Base-by-base conservation (phyloP, 768 basidiomycete genomes). In the Boletus rufocinnamomeus region DNA sequence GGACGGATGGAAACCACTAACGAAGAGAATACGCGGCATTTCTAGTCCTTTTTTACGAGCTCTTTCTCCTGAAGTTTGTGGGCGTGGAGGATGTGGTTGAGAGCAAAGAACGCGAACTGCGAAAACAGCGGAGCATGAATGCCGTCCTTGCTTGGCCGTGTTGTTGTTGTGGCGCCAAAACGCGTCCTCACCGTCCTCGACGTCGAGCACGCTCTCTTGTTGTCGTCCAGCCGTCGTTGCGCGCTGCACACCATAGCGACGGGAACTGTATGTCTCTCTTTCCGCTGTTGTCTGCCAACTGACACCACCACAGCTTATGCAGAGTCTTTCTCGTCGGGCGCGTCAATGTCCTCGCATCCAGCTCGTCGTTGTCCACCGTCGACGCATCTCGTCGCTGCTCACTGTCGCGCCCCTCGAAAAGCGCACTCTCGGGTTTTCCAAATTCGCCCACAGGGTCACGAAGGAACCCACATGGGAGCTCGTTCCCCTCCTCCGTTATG, bases 11-110 rank as follows among this genome's bases (percentile, higher is more conserved):
- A 94, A 94, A 21, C 91, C 91, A 67, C 86, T 89, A 46, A 94
- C 91, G 65, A 92, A 94, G 59, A 93, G 82, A 63, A 93, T 93
- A 63, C 91, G 88, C 69, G 87, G 86, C 88, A 89, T 86, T 43
- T 30, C 41, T 56, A 62, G 32, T 56, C 50, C 16, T 45, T 66
- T 60, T 66, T 55, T 43, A n/a, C 19, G 19, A 32, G 50, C 11
- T 28, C n/a, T 25, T 19, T 30, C 21, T 37, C 43, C 46, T 48
- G 23, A 35, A 9, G 52, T 43, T 17, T 7, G 50, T 19, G 25
- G 64, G 50, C 56, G 50, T 34, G 56, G 27, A 47, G 51, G 65
- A 62, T 58, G 68, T 72, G 68, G 72, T 69, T 49, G 52, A 61
- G 55, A 65, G 56, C 56, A 63, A 64, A 60, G 63, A 64, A 35